Evolutionary conservation across 2,329 filamentous ascomycete species (phyloP), one percentile per base, ranked within the genome.

Genomic region (Xylariomycetidae sp.): DNA sequence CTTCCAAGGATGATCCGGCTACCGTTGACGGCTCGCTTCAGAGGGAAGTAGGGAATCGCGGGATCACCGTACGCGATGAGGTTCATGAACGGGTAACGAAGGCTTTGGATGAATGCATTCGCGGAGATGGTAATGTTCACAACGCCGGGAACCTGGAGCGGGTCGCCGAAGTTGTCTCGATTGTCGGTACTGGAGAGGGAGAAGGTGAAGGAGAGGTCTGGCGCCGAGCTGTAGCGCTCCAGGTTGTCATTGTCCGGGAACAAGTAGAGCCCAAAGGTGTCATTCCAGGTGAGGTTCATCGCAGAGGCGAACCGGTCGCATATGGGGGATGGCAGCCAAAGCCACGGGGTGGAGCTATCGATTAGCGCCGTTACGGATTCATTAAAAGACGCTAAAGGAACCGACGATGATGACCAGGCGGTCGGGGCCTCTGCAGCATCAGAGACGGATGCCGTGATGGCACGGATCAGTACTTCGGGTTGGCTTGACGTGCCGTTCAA

Each of bases 241-340:
- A 74, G 68, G 54, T 76, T 75, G 2, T 68, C 52, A 6, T 70
- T 68, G 30, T 76, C 64, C 22, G 74, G 66, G 31, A 85, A 70
- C 0, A 78, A 68, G 48, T 87, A 87, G 0, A 86, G 55, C 9
- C 77, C 67, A 8, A 79, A 71, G 2, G 68, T 70, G 29, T 67
- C 69, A 55, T 85, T 79, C 53, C 79, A 84, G 2, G 67, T 72
- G 25, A 88, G 62, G 30, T 78, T 78, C 34, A 87, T 70, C 2
- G 71, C 69, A 2, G 64, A 41, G 25, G 82, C 81, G 46, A 88
- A 85, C 3, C 67, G 66, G 32, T 78, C 65, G 53, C 82, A 86
- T 10, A 82, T 64, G 3, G 53, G 48, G 19, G 66, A 53, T 1
- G 80, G 79, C 4, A 84, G 63, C 72, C 74, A 83, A 4, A 84